Evolutionary conservation across 805 yeast genomes (phyloP), one percentile per base, ranked within the genome.

Genomic region (Nakazawaea pomicola): DNA sequence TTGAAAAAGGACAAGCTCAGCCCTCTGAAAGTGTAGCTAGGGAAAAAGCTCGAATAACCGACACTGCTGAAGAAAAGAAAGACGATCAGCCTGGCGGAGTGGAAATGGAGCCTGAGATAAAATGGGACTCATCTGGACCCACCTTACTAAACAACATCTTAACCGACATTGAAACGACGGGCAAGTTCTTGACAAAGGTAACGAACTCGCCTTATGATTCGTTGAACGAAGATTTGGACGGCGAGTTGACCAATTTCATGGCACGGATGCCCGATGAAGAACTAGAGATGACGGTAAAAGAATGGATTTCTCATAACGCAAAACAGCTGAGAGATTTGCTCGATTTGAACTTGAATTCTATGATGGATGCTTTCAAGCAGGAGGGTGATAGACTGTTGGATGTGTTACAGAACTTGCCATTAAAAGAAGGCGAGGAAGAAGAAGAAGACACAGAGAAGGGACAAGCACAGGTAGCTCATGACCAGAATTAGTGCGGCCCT

Each of bases 231-330:
- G 95, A 84, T 53, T 55, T 65, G 30, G 86, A 80, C 44, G 89
- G 91, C 1, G 72, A 72, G 21, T 58, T 84, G 17, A 75, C 85
- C 0, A 66, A 67, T 37, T 83, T 83, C 51, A 76, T 83, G 6
- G 68, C 78, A 1, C 77, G 76, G 32, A 78, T 84, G 76, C 90
- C 91, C 0, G 77, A 72, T 23, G 74, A 73, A 19, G 89, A 84
- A 52, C 65, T 84, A 49, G 67, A 74, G 10, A 77, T 81, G 82
- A 75, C 83, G 0, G 72, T 87, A n/a, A 67, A 70, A 36, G 75
- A 83, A 45, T 88, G 95, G 95, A 60, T 84, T 16, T 53, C 54
- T 23, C 65, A 70, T 48, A 72, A 73, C 50, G 83, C 87, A 0
- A 58, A 61, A 10, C 74, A 72, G 47, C 80, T 83, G 17, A 70